Conservation (phyloP, 2,329 filamentous ascomycete genomes). For the Dendryphion nanum region DNA sequence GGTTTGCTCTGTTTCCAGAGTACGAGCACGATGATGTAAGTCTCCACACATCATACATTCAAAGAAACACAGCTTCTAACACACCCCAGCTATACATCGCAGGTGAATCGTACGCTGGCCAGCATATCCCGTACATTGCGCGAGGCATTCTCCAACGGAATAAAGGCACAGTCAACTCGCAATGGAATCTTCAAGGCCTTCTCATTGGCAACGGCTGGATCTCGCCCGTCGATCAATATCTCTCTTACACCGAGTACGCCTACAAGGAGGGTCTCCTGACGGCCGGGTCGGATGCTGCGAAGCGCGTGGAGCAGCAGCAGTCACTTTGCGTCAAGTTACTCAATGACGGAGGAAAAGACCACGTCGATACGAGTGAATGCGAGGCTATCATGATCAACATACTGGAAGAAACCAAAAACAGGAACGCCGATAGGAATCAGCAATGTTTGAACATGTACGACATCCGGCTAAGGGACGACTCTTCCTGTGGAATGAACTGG, state of each 20-base stretch:
- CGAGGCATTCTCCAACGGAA: constrained; percentile 87
- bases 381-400: constrained; percentile 75
- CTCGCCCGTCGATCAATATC: constrained; percentile 84
- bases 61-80: constrained; percentile 14
- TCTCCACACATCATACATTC: constrained; percentile 14
- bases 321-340: constrained; percentile 64
- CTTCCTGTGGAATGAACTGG: constrained; percentile 97
- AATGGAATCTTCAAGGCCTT: constrained; percentile 80
- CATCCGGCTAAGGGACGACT: constrained; percentile 75
- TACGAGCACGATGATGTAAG: constrained; percentile 89
- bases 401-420: constrained; percentile 62
- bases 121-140: constrained; percentile 97
- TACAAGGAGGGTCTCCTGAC: constrained; percentile 73
- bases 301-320: constrained; percentile 67
- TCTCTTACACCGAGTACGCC: constrained; percentile 77
- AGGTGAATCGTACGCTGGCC: constrained; percentile 85
- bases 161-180: constrained; percentile 50
- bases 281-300: constrained; percentile 62
- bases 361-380: constrained; percentile 69
- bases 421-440: constrained; percentile 50
- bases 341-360: constrained; percentile 57
- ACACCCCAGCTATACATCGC: constrained; percentile 77
- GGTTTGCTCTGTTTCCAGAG: constrained; percentile 86
- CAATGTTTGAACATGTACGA: constrained; percentile 97
- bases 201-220: constrained; percentile 99